Evolutionary conservation across 768 basidiomycete genomes (phyloP).

Genomic region (Leccinum disarticulatum): DNA sequence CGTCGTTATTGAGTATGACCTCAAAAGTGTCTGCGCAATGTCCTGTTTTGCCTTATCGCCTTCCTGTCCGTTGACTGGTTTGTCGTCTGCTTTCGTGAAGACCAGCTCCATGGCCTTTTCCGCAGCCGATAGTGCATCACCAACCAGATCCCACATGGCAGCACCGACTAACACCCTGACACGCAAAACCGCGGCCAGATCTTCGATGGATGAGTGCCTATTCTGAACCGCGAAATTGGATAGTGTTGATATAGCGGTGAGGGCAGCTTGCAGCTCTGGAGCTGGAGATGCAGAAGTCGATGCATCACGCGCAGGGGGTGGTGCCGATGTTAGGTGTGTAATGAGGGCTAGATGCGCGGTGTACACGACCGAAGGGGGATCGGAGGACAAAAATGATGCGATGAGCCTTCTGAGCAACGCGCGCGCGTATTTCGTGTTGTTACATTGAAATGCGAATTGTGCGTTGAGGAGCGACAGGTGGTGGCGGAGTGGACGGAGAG

Average conservation of each 20-base stretch:
- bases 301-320: constrained; percentile 4
- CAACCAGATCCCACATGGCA: constrained; percentile 53
- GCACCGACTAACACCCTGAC: constrained; percentile 55
- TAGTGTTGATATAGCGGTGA: constrained; percentile 35
- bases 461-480: constrained; percentile 63
- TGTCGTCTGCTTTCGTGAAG: constrained; percentile 19
- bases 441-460: constrained; percentile 45
- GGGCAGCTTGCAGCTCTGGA: constrained; percentile 31
- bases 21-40: constrained; percentile 16
- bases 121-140: constrained; percentile 44
- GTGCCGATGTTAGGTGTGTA: constrained; percentile 36
- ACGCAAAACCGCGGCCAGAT: constrained; percentile 55
- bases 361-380: constrained; percentile 56
- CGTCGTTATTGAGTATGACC: constrained; percentile 31
- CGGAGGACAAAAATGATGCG: constrained; percentile 42
- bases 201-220: constrained; percentile 43
- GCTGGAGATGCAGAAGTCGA: constrained; percentile 4
- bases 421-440: constrained; percentile 59
- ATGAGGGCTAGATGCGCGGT: constrained; percentile 57
- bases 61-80: background rate
- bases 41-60: constrained; percentile 14
- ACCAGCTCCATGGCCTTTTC: constrained; percentile 51
- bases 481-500: constrained; percentile 58
- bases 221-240: constrained; percentile 31
- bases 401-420: constrained; percentile 57